Percentiles rank a stretch among this genome's conserved stretches.
phyloP scores from a whole-genome alignment of 2,329 filamentous ascomycete genomes.

The Colletotrichum viniferum region DNA sequence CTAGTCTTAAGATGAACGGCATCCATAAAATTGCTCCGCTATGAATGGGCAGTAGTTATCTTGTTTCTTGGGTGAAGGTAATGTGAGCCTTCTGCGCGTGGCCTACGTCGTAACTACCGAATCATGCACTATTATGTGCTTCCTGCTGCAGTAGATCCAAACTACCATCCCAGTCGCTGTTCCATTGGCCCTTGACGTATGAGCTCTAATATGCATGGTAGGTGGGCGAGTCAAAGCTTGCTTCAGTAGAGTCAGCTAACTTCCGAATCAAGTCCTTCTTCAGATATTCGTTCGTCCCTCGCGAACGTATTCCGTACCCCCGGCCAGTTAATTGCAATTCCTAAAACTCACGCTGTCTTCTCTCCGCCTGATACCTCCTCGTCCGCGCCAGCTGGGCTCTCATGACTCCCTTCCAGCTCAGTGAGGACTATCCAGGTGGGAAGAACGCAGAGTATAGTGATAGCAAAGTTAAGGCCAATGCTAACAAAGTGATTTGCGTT shows the following conservation, averaged over 20 bases:
- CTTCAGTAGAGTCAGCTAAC: neutral
- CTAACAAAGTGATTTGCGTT: constrained; percentile 11
- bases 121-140: neutral
- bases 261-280: neutral
- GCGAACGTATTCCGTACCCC: neutral
- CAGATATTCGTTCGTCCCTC: neutral
- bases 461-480: neutral
- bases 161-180: neutral
- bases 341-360: neutral
- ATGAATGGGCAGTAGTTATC: neutral
- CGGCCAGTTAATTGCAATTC: neutral
- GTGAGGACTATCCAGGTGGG: neutral
- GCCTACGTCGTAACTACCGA: neutral
- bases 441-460: neutral
- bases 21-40: neutral
- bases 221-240: neutral
- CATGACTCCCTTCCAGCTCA: neutral
- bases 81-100: neutral
- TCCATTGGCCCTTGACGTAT: neutral
- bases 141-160: neutral
- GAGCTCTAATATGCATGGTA: neutral
- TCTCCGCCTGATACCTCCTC: neutral
- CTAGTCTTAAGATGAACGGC: neutral
- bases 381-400: neutral
- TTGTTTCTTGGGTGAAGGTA: neutral